These are phyloP conservation scores for Gossypium trilobum DNA, from an alignment of 441 rosid genomes.

Conservation along the genomic window DNA sequence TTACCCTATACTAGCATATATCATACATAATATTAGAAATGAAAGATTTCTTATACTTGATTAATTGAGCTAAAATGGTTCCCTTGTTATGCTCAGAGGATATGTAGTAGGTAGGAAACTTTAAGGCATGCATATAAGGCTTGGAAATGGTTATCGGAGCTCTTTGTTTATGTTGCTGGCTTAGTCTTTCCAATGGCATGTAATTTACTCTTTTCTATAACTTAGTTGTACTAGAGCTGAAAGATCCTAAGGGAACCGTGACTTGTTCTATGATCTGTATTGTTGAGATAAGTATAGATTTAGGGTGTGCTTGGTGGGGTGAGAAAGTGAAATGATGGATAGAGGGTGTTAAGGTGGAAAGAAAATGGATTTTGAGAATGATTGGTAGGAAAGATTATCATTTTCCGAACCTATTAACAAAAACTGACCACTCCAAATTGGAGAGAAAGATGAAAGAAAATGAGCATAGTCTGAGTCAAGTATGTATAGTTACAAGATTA, in stretches of 20 bases:
- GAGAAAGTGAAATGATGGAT: background rate
- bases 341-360: background rate
- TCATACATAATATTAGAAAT: background rate
- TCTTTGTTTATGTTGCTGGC: background rate
- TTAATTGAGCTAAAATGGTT: background rate
- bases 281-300: background rate
- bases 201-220: background rate
- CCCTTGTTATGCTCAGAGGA: background rate
- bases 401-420: background rate
- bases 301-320: background rate
- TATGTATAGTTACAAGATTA: background rate
- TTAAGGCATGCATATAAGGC: conserved; percentile 1
- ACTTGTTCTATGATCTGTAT: background rate
- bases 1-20: background rate
- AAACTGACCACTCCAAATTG: background rate
- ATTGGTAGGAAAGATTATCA: background rate
- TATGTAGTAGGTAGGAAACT: background rate
- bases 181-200: background rate
- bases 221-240: background rate
- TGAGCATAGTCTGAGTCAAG: background rate
- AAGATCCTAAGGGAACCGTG: background rate
- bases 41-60: background rate
- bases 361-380: background rate
- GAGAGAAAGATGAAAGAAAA: background rate
- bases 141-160: background rate